Base-by-base conservation (phyloP, 768 basidiomycete species). In the Tylopilus intermedius region DNA sequence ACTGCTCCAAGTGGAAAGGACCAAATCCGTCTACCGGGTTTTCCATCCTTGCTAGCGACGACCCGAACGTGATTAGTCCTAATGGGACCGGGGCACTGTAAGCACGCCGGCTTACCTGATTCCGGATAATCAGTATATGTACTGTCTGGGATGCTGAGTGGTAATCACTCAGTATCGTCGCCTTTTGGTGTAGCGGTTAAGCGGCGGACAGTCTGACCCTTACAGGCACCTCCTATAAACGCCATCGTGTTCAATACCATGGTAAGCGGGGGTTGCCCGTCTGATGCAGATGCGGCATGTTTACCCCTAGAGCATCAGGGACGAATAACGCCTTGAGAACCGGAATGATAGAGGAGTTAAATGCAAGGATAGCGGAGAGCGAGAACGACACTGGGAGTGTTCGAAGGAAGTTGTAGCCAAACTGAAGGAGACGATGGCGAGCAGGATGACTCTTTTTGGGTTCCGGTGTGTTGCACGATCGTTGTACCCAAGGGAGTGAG, bases 81-180 rank as follows among this genome's bases (percentile, higher is more conserved):
- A 86, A 58, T 0, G 86, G 86, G 0, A 88, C 79, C 4, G 80
- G 78, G 1, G 83, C n/a, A n/a, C n/a, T n/a, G n/a, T n/a, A n/a
- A n/a, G n/a, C n/a, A n/a, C n/a, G n/a, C n/a, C n/a, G n/a, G n/a
- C n/a, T n/a, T n/a, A n/a, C n/a, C n/a, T n/a, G n/a, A n/a, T n/a
- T n/a, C n/a, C n/a, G n/a, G n/a, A n/a, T n/a, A n/a, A n/a, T n/a
- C n/a, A n/a, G n/a, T n/a, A n/a, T n/a, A n/a, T n/a, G n/a, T n/a
- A n/a, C n/a, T n/a, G n/a, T n/a, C n/a, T n/a, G n/a, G n/a, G n/a
- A n/a, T n/a, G n/a, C n/a, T n/a, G n/a, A n/a, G n/a, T n/a, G n/a
- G n/a, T n/a, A n/a, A n/a, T n/a, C n/a, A n/a, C n/a, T n/a, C n/a
- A n/a, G n/a, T n/a, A n/a, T n/a, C n/a, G n/a, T n/a, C n/a, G n/a